A percentile compares a stretch with the other conserved stretches of the same genome.
These are phyloP conservation scores for Ensete ventricosum DNA, from an alignment of 176 grass and related monocot species.

Conservation along the genomic window DNA sequence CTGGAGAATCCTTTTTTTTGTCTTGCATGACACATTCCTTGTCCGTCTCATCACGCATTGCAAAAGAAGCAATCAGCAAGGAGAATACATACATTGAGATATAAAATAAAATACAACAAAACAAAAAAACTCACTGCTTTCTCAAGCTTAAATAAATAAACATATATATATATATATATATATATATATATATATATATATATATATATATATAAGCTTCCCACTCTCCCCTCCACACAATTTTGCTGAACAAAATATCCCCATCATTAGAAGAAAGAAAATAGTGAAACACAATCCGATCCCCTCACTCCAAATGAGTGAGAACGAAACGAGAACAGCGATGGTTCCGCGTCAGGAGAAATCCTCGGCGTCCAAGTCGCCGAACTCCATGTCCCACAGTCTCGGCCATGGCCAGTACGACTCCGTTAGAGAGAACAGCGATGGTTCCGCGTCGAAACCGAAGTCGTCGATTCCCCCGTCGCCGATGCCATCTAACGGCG, in stretches of 20 bases:
- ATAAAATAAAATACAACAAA: background rate
- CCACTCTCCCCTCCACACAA: background rate
- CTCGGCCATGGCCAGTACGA: slow-evolving; percentile 1
- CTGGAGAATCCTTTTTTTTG: background rate
- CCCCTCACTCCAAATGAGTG: background rate
- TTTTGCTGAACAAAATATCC: background rate
- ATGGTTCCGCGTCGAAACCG: background rate
- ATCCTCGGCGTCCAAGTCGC: slow-evolving; percentile 29
- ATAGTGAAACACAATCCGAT: background rate
- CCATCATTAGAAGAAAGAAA: background rate
- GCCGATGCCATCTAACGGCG: background rate
- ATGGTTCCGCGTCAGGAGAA: slow-evolving; percentile 5
- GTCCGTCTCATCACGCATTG: background rate
- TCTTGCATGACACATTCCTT: background rate
- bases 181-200: too few relatives aligned
- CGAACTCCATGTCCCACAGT: slow-evolving; percentile 17
- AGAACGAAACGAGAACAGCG: background rate
- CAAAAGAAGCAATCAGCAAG: too few relatives aligned
- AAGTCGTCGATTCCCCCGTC: background rate
- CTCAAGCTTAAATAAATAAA: background rate
- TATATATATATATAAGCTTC: too few relatives aligned
- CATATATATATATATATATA: too few relatives aligned
- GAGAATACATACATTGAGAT: too few relatives aligned
- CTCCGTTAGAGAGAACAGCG: background rate
- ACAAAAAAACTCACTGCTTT: background rate